Base-by-base conservation (phyloP, 2,329 filamentous ascomycete species). In the Pseudomassariella vexata region DNA sequence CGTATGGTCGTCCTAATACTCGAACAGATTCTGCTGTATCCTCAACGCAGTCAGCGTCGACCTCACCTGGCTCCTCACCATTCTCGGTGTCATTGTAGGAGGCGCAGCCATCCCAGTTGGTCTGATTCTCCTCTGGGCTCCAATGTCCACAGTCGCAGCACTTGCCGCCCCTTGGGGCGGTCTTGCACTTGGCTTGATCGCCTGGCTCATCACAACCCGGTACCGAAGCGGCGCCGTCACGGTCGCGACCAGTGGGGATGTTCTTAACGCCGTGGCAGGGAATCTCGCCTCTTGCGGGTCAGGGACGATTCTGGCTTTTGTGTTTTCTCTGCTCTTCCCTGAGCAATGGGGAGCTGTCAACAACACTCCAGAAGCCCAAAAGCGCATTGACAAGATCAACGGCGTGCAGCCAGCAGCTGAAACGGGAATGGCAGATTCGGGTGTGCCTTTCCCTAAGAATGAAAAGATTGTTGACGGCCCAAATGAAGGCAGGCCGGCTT, bases 81-180 rank as follows among this genome's bases (percentile, higher is more conserved):
- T 60, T 11, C 45, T 61, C 20, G 60, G 60, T 3, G 49, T 61
- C 9, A 55, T 63, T 10, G 54, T 63, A 9, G 60, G 60, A 6
- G 59, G 60, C 2, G 60, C 56, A 8, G 45, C 50, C 1, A 49
- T 59, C 3, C 57, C 55, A 0, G 52, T 62, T 1, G 59, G 54
- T 9, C 41, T 59, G 12, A 48, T 59, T 6, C 44, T 63, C 4
- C 45, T 59, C n/a, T 65, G 59, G 60, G 39, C 46, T 14, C 51
- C 50, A 5, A 61, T 59, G 51, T 57, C 52, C 9, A 62, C 56
- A 1, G 38, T 55, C 5, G 60, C 57, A 1, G 53, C 57, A 1
- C 44, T 61, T 1, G 37, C 43, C 2, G 40, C 57, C 0, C 59
- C 59, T 1, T 60, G 51, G 49, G 47, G 59, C 9, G 60, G 54